These are phyloP conservation scores for Fusarium palustre DNA, from an alignment of 2,329 filamentous ascomycete species.

Conservation along the genomic window DNA sequence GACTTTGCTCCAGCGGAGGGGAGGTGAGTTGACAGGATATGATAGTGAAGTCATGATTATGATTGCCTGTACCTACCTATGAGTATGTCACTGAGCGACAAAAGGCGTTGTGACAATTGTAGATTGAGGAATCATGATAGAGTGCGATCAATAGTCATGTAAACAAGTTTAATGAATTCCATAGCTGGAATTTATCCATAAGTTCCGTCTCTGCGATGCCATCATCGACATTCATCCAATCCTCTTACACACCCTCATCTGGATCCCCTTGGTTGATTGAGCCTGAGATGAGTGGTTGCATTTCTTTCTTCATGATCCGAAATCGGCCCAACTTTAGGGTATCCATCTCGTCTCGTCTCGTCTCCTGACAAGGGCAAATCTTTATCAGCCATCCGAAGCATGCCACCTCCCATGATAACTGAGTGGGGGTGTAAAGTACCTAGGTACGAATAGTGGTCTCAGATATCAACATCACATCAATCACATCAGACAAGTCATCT, in stretches of 20 bases:
- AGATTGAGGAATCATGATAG: conserved; percentile 18
- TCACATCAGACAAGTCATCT: conserved; percentile 3
- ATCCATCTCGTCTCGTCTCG: neutral
- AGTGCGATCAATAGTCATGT: neutral
- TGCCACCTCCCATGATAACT: conserved; percentile 23
- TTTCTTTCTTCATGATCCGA: conserved; percentile 8
- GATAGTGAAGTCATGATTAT: neutral
- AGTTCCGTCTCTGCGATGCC: conserved; percentile 13
- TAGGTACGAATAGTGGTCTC: neutral
- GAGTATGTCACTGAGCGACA: conserved; percentile 16
- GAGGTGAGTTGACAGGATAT: neutral
- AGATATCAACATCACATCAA: conserved; percentile 1
- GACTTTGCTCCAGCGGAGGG: neutral
- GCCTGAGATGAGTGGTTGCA: conserved; percentile 8
- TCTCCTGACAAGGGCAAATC: conserved; percentile 21
- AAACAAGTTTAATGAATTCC: conserved; percentile 1
- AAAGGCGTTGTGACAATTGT: conserved; percentile 9
- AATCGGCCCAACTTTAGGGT: conserved; percentile 3
- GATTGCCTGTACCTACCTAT: conserved; percentile 2
- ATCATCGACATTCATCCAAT: conserved; percentile 24
- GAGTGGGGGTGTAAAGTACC: conserved; percentile 27
- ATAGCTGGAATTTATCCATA: conserved; percentile 1
- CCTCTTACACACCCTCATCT: conserved; percentile 12
- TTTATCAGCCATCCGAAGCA: conserved; percentile 26
- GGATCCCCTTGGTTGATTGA: neutral